A percentile compares a stretch with the other conserved stretches of the same genome.
These are phyloP conservation scores for Cucumis melo DNA, from an alignment of 306 rosid species.

Conservation along the genomic window DNA sequence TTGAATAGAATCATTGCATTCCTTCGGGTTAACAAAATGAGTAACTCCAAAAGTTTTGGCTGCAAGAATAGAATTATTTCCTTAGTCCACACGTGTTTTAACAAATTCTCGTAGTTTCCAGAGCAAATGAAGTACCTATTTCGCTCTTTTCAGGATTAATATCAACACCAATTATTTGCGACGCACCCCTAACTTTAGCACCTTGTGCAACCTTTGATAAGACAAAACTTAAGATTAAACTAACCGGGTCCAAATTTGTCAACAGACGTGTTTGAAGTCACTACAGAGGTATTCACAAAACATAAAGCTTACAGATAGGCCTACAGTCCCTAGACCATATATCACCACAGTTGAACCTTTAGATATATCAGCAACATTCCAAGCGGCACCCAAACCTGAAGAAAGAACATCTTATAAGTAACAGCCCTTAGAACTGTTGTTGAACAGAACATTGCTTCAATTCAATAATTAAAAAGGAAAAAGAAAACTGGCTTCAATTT, in stretches of 20 bases:
- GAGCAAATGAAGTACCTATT: conserved; percentile 30
- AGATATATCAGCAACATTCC: conserved; percentile 82
- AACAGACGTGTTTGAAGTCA: conserved; percentile 4
- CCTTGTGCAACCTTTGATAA: conserved; percentile 75
- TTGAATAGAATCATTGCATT: conserved; percentile 45
- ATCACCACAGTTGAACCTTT: conserved; percentile 83
- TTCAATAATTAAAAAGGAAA: not conserved
- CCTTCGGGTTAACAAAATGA: conserved; percentile 54
- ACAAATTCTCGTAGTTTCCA: not conserved
- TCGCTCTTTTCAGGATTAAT: conserved; percentile 59
- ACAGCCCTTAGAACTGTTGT: not conserved
- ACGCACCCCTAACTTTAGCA: conserved; percentile 76
- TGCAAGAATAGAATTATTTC: conserved; percentile 26
- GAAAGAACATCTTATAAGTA: not conserved
- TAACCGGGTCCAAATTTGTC: conserved; percentile 2
- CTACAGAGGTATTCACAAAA: conserved; percentile 4
- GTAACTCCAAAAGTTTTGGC: conserved; percentile 84
- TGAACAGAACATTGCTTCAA: not conserved
- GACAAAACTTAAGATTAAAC: not conserved
- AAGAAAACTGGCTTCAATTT: not conserved
- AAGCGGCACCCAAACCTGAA: conserved; percentile 87
- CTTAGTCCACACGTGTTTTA: not conserved
- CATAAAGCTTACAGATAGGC: conserved; percentile 68
- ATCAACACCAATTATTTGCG: conserved; percentile 79
- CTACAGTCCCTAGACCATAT: conserved; percentile 96